Conservation (phyloP, 768 basidiomycete genomes). For the Cyclocybe aegerita region DNA sequence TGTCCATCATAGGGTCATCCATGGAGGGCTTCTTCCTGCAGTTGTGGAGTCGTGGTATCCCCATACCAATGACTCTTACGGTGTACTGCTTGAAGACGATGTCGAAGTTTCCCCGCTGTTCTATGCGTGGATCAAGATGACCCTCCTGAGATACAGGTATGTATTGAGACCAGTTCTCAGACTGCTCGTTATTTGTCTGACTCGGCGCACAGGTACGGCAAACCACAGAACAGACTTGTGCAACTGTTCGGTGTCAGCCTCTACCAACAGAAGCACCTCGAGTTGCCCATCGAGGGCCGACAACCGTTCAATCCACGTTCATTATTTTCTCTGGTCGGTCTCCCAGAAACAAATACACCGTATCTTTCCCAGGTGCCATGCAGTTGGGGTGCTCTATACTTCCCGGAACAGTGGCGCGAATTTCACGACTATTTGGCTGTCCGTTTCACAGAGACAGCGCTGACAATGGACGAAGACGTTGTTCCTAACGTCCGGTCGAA, state of each 20-base stretch:
- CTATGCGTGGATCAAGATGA: constrained; percentile 84
- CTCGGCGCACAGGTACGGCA: constrained; percentile 50
- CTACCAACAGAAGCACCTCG: constrained; percentile 83
- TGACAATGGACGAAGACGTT: constrained; percentile 43
- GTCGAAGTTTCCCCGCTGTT: constrained; percentile 82
- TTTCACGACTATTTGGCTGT: constrained; percentile 75
- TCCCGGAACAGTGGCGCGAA: constrained; percentile 86
- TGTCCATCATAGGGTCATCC: constrained; percentile 72
- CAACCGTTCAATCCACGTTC: constrained; percentile 63
- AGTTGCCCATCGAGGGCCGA: constrained; percentile 68
- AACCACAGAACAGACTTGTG: constrained; percentile 33
- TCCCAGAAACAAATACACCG: constrained; percentile 53
- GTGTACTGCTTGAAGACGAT: constrained; percentile 82
- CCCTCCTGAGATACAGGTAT: constrained; percentile 74
- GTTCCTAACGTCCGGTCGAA: constrained; percentile 81
- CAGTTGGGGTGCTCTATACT: constrained; percentile 91
- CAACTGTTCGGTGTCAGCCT: constrained; percentile 79
- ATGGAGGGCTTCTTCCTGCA: constrained; percentile 77
- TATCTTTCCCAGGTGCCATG: constrained; percentile 88
- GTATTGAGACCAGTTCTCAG: constrained; percentile 1
- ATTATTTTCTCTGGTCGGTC: constrained; percentile 45
- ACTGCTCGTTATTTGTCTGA: not conserved
- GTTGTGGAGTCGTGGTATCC: constrained; percentile 94
- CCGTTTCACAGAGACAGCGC: constrained; percentile 57
- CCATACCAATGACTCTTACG: constrained; percentile 67